Evolutionary conservation across 1,284 basidiomycete species (phyloP).

Genomic region (Moniliophthora roreri): DNA sequence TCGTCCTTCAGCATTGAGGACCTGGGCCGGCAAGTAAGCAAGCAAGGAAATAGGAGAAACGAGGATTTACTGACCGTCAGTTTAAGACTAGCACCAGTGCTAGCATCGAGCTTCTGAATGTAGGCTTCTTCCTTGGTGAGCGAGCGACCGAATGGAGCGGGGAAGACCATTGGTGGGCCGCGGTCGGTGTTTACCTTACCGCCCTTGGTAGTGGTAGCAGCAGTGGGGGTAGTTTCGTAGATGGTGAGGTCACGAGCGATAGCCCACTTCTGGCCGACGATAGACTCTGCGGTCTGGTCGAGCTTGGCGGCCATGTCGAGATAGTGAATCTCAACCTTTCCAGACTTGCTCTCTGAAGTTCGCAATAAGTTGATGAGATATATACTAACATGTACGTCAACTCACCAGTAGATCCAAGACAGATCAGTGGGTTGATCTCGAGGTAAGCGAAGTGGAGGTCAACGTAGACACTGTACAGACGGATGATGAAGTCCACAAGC

Average conservation of each 20-base stretch:
- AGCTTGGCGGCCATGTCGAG: conserved; percentile 99
- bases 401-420: conserved; percentile 63
- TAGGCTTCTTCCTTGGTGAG: conserved; percentile 99
- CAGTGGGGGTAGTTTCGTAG: conserved; percentile 48
- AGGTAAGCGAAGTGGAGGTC: conserved; percentile 98
- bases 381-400: neutral
- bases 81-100: conserved; percentile 97
- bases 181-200: conserved; percentile 79
- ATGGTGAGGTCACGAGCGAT: conserved; percentile 89
- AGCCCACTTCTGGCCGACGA: conserved; percentile 99
- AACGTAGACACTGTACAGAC: conserved; percentile 97
- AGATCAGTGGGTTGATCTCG: conserved; percentile 98
- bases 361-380: neutral
- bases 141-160: conserved; percentile 96
- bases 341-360: conserved; percentile 49
- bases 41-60: too few species aligned
- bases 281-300: conserved; percentile 97
- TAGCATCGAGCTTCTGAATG: conserved; percentile 97
- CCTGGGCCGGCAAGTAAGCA: too few species aligned
- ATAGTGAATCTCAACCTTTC: conserved; percentile 86
- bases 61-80: conserved; percentile 72
- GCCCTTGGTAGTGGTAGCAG: conserved; percentile 43
- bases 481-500: conserved; percentile 90
- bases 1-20: conserved; percentile 91
- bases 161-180: conserved; percentile 98